Evolutionary conservation across 345 rosid species (phyloP).

Genomic region (Anastatica hierochuntica): DNA sequence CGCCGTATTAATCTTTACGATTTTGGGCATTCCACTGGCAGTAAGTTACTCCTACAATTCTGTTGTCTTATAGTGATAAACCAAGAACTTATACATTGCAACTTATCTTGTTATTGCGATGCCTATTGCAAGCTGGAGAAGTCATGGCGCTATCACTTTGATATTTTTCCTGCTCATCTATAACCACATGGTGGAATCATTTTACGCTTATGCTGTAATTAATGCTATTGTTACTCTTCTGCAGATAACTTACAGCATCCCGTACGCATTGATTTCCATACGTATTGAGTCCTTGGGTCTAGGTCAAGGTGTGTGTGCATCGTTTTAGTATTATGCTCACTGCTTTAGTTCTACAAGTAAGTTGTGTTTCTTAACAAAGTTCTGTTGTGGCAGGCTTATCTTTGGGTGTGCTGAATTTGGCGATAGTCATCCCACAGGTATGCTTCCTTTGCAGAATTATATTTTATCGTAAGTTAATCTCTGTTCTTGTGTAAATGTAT

Average conservation of each 20-base stretch:
- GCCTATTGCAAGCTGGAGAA: conserved; percentile 7
- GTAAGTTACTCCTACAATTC: conserved; percentile 40
- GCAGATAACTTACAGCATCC: conserved; percentile 92
- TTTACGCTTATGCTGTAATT: conserved; percentile 14
- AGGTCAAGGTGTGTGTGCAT: conserved; percentile 81
- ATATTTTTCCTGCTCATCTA: background rate
- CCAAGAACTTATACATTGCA: background rate
- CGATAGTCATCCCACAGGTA: conserved; percentile 95
- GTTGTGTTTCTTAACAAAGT: conserved; percentile 10
- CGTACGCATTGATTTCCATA: conserved; percentile 81
- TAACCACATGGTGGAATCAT: too few relatives aligned
- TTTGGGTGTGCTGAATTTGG: conserved; percentile 91
- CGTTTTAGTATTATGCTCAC: conserved; percentile 4
- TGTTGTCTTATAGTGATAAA: too few relatives aligned
- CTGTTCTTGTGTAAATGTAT: background rate
- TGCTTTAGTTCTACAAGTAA: conserved; percentile 5
- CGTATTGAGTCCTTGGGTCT: conserved; percentile 85
- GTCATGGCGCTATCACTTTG: background rate
- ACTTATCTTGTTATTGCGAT: too few relatives aligned
- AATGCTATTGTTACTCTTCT: conserved; percentile 19
- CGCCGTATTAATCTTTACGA: conserved; percentile 52
- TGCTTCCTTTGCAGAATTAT: background rate
- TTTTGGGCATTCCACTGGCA: conserved; percentile 86
- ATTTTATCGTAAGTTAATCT: background rate
- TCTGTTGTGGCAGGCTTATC: conserved; percentile 49